phyloP scores from a whole-genome alignment of 225 moss, liverwort and hornwort species.

The Neckera pumila region DNA sequence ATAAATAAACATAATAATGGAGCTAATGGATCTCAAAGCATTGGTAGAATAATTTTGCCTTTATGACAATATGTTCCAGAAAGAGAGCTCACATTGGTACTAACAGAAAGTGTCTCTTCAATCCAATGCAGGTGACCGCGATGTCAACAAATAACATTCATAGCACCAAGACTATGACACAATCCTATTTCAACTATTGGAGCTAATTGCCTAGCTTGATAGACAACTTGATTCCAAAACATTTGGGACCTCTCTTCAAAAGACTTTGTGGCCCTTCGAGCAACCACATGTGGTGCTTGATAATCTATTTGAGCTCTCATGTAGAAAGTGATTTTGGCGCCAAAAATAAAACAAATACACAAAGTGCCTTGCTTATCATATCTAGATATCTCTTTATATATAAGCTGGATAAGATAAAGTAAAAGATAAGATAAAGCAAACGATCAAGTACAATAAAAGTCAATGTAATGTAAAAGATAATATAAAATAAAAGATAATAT shows the following conservation, averaged over 20 bases:
- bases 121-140: neutral
- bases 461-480: too few species aligned
- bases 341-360: too few species aligned
- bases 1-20: neutral
- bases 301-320: neutral
- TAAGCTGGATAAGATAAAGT: too few species aligned
- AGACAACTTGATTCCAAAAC: too few species aligned
- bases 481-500: too few species aligned
- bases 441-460: too few species aligned
- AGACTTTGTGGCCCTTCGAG: neutral
- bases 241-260: too few species aligned
- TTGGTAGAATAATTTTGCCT: neutral
- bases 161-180: neutral
- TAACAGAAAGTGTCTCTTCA: neutral
- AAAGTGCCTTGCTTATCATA: too few species aligned
- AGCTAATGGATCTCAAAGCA: accelerated
- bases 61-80: neutral
- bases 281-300: neutral
- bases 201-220: neutral
- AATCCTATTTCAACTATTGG: neutral
- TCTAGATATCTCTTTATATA: too few species aligned
- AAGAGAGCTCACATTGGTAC: accelerated
- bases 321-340: too few species aligned
- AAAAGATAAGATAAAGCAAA: too few species aligned
- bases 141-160: neutral